Conservation (phyloP, 2,329 filamentous ascomycete genomes). For the Aureobasidium sp. region DNA sequence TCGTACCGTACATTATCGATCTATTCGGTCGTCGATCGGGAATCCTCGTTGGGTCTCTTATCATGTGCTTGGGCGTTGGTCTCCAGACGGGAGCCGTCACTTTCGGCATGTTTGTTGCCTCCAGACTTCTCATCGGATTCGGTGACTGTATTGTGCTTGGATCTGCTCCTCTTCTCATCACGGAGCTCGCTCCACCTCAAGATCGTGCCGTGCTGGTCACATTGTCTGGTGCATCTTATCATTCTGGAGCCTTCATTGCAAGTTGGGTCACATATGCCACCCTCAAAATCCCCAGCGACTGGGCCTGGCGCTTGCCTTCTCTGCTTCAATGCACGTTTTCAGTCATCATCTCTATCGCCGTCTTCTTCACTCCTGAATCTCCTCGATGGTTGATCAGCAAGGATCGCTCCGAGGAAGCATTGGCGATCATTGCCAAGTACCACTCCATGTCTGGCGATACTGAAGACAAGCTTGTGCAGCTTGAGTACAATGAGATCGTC, state of each 20-base stretch:
- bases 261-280: conserved; percentile 16
- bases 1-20: conserved; percentile 41
- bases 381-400: conserved; percentile 53
- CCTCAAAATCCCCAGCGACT: conserved; percentile 22
- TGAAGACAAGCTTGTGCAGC: conserved; percentile 27
- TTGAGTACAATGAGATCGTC: conserved; percentile 33
- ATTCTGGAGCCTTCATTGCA: conserved; percentile 2
- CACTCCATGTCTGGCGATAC: conserved; percentile 44
- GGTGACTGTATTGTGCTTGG: conserved; percentile 1
- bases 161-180: conserved; percentile 6
- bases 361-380: conserved; percentile 48
- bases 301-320: conserved; percentile 36
- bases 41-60: conserved; percentile 40
- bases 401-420: conserved; percentile 51
- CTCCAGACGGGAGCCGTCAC: conserved; percentile 4
- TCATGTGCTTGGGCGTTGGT: conserved; percentile 29
- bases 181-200: neutral
- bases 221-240: neutral
- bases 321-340: conserved; percentile 23
- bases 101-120: conserved; percentile 8
- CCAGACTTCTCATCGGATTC: conserved; percentile 1
- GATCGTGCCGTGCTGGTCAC: conserved; percentile 6
- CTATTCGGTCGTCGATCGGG: conserved; percentile 40
- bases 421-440: conserved; percentile 50
- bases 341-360: conserved; percentile 28